Percentiles rank a stretch among this genome's conserved stretches.
phyloP scores from a whole-genome alignment of 129 eudicot species.

The Silybum marianum region DNA sequence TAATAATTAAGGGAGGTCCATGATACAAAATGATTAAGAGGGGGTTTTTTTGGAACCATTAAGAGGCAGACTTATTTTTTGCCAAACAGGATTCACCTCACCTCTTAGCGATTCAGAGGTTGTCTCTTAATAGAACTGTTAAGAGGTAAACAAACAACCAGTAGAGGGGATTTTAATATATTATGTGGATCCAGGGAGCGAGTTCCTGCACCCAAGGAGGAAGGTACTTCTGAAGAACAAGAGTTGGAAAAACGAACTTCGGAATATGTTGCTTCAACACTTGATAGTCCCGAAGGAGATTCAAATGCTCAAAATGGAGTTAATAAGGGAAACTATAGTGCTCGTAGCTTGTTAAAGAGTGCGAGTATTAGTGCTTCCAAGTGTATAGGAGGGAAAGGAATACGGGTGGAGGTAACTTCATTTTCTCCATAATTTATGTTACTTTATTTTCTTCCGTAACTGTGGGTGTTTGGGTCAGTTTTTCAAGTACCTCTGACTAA shows the following conservation, averaged over 20 bases:
- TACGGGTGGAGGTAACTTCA: slow-evolving; percentile 57
- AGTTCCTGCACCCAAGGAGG: slow-evolving; percentile 78
- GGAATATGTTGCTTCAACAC: slow-evolving; percentile 62
- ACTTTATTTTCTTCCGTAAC: not conserved
- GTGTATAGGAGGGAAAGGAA: slow-evolving; percentile 64
- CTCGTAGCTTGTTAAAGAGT: slow-evolving; percentile 93
- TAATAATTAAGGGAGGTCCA: no score
- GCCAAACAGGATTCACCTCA: no score
- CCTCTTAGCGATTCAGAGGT: no score
- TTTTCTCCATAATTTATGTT: not conserved
- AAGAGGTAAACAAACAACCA: no score
- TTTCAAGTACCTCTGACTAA: not conserved
- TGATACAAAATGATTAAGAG: no score
- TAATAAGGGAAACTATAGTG: slow-evolving; percentile 59
- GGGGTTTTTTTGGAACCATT: no score
- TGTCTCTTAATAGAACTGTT: no score
- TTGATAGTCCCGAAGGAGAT: slow-evolving; percentile 59
- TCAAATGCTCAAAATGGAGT: slow-evolving; percentile 39
- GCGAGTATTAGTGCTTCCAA: slow-evolving; percentile 97
- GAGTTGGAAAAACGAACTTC: slow-evolving; percentile 56
- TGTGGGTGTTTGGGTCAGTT: not conserved
- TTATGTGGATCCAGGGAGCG: slow-evolving; percentile 62
- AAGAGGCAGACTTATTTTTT: no score
- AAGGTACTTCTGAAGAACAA: slow-evolving; percentile 34
- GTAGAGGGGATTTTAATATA: slow-evolving; percentile 1